phyloP scores from a whole-genome alignment of 2,329 filamentous ascomycete species.

The Verruconis gallopava region DNA sequence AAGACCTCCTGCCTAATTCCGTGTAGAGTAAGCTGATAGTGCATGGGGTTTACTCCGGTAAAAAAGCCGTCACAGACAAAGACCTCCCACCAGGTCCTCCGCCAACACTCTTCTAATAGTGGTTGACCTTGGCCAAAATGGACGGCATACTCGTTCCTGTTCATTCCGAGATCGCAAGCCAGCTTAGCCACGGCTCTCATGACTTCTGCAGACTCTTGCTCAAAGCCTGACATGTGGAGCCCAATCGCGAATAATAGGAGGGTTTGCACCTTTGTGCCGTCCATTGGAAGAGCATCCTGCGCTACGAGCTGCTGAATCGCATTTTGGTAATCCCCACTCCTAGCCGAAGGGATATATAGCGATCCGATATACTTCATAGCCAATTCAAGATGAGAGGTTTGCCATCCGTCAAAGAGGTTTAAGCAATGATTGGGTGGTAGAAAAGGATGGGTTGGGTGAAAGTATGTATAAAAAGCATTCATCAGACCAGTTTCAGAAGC shows the following conservation, averaged over 20 bases:
- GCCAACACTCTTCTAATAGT: constrained; percentile 68
- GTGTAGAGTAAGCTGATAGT: constrained; percentile 55
- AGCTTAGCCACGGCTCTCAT: constrained; percentile 56
- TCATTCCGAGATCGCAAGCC: constrained; percentile 64
- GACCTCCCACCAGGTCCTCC: constrained; percentile 82
- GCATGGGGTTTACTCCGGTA: constrained; percentile 59
- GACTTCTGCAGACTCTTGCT: constrained; percentile 54
- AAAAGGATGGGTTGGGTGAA: constrained; percentile 44
- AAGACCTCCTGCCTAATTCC: constrained; percentile 54
- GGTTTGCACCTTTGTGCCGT: constrained; percentile 56
- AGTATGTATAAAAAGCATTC: constrained; percentile 43
- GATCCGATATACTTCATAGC: constrained; percentile 45
- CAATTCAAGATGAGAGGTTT: constrained; percentile 33
- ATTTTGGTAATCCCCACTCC: constrained; percentile 32
- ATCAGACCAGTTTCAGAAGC: constrained; percentile 13
- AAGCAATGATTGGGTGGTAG: constrained; percentile 35
- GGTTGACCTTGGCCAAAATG: constrained; percentile 50
- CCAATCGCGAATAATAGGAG: constrained; percentile 65
- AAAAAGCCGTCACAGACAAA: constrained; percentile 77
- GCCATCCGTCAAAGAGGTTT: constrained; percentile 27
- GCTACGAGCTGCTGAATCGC: constrained; percentile 21
- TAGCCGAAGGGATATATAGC: constrained; percentile 36
- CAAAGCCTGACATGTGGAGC: constrained; percentile 57
- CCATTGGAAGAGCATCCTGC: constrained; percentile 20
- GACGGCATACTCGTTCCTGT: constrained; percentile 54